Evolutionary conservation across 202 grass and related monocot genomes (phyloP), one percentile per base, ranked within the genome.

Genomic region (Elaeis oleifera): DNA sequence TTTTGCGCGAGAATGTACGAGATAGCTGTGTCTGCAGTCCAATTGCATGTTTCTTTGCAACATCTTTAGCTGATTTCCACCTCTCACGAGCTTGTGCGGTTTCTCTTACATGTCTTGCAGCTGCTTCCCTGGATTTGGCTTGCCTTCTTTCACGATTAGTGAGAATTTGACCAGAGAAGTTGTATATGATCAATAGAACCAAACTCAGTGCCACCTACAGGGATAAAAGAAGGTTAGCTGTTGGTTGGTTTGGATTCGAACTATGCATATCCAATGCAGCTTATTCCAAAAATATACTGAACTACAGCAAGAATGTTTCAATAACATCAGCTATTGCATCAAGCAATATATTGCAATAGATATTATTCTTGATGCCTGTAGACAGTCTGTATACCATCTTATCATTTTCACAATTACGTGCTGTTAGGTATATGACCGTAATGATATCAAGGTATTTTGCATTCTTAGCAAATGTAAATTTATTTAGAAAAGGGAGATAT

Each of bases 51-150:
- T 89, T 95, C 75, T 84, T 95, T 4, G 83, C 85, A 13, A 87
- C 80, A 67, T 90, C 90, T 84, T 95, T 95, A 54, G 90, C 86
- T n/a, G 52, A 23, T 51, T 90, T 95, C 90, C 90, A 95, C 59
- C 77, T 75, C 53, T 95, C 86, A 58, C 81, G 89, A 5, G 90
- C 83, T 51, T 81, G 78, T 5, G 59, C 83, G 5, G 83, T 81
- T 75, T 95, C 85, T 71, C 55, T 81, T 19, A 77, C 80, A 52
- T 83, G 86, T 58, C 80, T 83, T n/a, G 67, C 86, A 16, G 90
- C 86, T 22, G 86, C 83, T 75, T 95, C 90, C 53, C 90, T 78
- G 58, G 90, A 95, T 65, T 84, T 95, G 14, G 90, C 90, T 79
- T 95, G 85, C 56, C 73, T 89, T 61, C 85, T 83, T 74, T 84